Percentiles rank a stretch among this genome's conserved stretches.
These are phyloP conservation scores for Grosmannia serpens DNA, from an alignment of 2,329 filamentous ascomycete genomes.

Conservation along the genomic window DNA sequence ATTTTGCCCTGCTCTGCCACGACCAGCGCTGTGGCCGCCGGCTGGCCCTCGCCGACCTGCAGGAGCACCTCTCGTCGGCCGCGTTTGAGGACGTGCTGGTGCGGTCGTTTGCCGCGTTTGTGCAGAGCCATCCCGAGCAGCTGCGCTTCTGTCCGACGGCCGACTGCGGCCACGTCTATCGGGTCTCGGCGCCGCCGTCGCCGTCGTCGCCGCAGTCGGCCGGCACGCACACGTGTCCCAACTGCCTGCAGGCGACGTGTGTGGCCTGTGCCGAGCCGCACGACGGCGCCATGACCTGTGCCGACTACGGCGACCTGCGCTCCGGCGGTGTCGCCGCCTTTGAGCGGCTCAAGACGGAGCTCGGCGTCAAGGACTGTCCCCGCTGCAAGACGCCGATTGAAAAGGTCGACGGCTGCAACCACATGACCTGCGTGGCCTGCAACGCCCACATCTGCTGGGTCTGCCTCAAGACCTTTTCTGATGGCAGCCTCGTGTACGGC, in stretches of 20 bases:
- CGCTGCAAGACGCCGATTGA: neutral
- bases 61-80: conserved; percentile 19
- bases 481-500: neutral
- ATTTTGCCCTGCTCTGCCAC: conserved; percentile 4
- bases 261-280: conserved; percentile 24
- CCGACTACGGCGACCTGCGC: neutral
- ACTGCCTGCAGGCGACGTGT: conserved; percentile 24
- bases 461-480: neutral
- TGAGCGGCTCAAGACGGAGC: neutral
- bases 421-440: neutral
- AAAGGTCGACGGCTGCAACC: neutral
- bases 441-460: neutral
- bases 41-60: conserved; percentile 14
- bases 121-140: conserved; percentile 18
- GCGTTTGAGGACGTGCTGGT: conserved; percentile 26
- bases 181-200: conserved; percentile 9
- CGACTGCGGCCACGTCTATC: conserved; percentile 31
- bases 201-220: neutral
- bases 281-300: conserved; percentile 9
- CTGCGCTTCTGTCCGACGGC: conserved; percentile 31
- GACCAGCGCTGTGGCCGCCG: conserved; percentile 14
- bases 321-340: conserved; percentile 3
- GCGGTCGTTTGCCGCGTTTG: conserved; percentile 23
- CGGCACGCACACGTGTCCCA: conserved; percentile 21
- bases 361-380: conserved; percentile 9